Evolutionary conservation across 495 filamentous ascomycete species (phyloP), one percentile per base, ranked within the genome.

Genomic region (Hyaloscypha hepaticicola): DNA sequence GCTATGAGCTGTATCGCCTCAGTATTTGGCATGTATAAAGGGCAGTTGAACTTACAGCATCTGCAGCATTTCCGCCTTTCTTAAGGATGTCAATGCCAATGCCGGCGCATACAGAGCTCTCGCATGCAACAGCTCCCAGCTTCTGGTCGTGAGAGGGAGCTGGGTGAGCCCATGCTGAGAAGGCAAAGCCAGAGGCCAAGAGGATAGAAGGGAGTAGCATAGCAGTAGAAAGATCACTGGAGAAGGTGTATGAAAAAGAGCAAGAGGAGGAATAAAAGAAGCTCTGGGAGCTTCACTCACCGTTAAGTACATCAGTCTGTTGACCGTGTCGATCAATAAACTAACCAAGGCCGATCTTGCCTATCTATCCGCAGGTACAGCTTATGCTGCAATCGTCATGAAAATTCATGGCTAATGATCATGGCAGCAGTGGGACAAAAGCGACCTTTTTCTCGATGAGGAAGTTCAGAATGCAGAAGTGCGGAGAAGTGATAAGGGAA

Each of bases 81-180:
- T 86, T 78, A 55, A 96, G 72, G 50, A 92, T 81, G 22, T 92
- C 82, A 16, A 86, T 85, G 24, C 92, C 92, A 72, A 95, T 86
- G n/a, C 84, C 73, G 65, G 88, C 92, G 72, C 93, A 96, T 63
- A 90, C 82, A 0, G 81, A 76, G 67, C 82, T 92, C 71, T 96
- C 91, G 33, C 85, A 88, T 4, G 92, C 90, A 22, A 94, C 88
- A 52, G 90, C 92, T 1, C 92, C 92, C 12, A 64, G 49, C 55
- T 64, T 58, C 1, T 58, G 45, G 27, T 58, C 22, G 19, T n/a
- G n/a, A 27, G 27, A 5, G 12, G 51, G 52, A 8, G 25, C 24
- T 19, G 65, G 41, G 26, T 59, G 52, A 16, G 65, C 65, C 31
- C 26, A 60, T 22, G 60, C 51, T 5, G 9, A 27, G 53, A 12